A percentile compares a stretch with the other conserved stretches of the same genome.
Conservation (phyloP, 495 filamentous ascomycete species). For the Neurospora africana region DNA sequence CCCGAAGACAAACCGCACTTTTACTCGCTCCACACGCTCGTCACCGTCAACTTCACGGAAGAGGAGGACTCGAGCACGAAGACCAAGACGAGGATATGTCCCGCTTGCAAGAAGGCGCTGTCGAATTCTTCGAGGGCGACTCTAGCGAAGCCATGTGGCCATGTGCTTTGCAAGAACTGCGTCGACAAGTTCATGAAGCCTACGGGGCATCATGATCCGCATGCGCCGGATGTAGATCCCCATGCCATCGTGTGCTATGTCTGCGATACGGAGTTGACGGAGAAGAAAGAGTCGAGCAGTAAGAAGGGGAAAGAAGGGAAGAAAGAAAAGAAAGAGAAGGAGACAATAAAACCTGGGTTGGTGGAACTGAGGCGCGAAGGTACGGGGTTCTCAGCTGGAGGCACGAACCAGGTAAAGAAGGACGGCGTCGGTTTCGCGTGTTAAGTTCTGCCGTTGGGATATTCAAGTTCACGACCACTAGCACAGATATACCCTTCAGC, state of each 20-base stretch:
- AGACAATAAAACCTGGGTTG: conserved; percentile 57
- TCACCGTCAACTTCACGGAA: conserved; percentile 71
- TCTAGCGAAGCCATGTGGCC: conserved; percentile 85
- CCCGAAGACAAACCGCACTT: conserved; percentile 56
- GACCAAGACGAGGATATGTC: conserved; percentile 56
- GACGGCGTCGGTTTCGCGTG: conserved; percentile 77
- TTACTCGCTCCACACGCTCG: conserved; percentile 73
- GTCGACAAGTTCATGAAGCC: conserved; percentile 78
- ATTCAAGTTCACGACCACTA: background rate
- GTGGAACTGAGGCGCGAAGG: conserved; percentile 82
- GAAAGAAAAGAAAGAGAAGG: conserved; percentile 44
- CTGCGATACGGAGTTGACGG: conserved; percentile 67
- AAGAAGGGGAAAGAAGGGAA: conserved; percentile 37
- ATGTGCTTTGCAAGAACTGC: conserved; percentile 85
- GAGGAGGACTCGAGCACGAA: conserved; percentile 48
- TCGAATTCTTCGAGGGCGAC: conserved; percentile 76
- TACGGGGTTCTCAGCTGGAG: conserved; percentile 84
- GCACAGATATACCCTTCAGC: background rate
- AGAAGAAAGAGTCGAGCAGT: conserved; percentile 35
- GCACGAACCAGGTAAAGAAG: conserved; percentile 72
- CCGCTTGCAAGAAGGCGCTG: conserved; percentile 76
- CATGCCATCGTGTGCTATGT: conserved; percentile 69
- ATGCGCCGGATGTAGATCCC: conserved; percentile 43
- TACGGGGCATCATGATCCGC: conserved; percentile 48
- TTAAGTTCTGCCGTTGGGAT: conserved; percentile 21